Evolutionary conservation across 2,329 filamentous ascomycete genomes (phyloP).

Genomic region (Paradendryphiella salina): DNA sequence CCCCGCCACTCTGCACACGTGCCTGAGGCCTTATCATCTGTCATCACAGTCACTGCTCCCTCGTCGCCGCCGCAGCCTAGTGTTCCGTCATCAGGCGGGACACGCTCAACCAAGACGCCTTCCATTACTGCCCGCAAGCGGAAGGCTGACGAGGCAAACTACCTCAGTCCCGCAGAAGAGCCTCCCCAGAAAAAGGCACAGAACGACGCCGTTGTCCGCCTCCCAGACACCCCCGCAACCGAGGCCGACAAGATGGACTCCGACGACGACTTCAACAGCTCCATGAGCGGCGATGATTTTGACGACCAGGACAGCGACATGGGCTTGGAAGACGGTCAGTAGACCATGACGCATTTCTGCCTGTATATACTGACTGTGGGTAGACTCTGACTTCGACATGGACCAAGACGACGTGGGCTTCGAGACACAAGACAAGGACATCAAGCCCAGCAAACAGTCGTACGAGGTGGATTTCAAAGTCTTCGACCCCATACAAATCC

Average conservation of each 20-base stretch:
- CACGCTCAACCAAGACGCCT: conserved; percentile 45
- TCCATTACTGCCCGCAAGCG: conserved; percentile 42
- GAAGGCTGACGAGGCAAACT: conserved; percentile 46
- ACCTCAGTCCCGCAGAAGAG: conserved; percentile 30
- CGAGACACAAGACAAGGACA: conserved; percentile 67
- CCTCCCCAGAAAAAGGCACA: conserved; percentile 40
- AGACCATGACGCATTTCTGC: background rate
- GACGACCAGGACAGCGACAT: conserved; percentile 78
- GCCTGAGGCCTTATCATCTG: conserved; percentile 10
- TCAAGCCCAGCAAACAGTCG: conserved; percentile 71
- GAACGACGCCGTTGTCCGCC: conserved; percentile 16
- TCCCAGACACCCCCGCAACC: conserved; percentile 42
- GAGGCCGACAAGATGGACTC: conserved; percentile 75
- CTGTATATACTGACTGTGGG: conserved; percentile 22
- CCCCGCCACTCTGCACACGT: conserved; percentile 7
- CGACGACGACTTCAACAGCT: conserved; percentile 90
- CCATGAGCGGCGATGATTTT: conserved; percentile 74
- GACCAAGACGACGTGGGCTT: conserved; percentile 66
- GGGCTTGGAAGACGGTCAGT: conserved; percentile 50
- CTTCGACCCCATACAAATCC: conserved; percentile 77
- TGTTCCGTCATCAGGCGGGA: conserved; percentile 49
- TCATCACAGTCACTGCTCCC: conserved; percentile 17
- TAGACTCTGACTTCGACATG: conserved; percentile 57
- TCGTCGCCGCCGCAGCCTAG: conserved; percentile 36
- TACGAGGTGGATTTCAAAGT: conserved; percentile 88